A percentile compares a stretch with the other conserved stretches of the same genome.
Evolutionary conservation across 805 yeast species (phyloP).

Genomic region (Scheffersomyces lignosus): DNA sequence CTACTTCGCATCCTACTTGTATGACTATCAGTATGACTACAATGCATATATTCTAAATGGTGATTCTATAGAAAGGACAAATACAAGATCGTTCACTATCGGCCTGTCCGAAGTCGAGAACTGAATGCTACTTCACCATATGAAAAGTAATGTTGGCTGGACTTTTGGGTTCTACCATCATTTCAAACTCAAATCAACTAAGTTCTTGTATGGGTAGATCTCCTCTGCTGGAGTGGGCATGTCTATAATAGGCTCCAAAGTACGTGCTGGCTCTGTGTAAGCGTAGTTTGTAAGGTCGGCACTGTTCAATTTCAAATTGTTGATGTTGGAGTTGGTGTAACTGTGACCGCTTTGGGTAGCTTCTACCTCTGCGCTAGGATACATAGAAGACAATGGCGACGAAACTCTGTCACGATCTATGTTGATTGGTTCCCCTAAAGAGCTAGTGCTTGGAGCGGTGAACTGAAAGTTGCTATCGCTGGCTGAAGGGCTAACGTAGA

Average conservation of each 20-base stretch:
- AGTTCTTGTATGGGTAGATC: conserved; percentile 11
- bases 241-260: conserved; percentile 23
- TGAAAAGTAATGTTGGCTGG: no score
- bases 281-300: not conserved
- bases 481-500: not conserved
- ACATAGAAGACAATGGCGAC: conserved; percentile 1
- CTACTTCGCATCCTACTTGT: no score
- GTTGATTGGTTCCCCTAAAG: not conserved
- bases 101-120: no score
- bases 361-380: conserved; percentile 26
- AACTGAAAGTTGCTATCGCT: not conserved
- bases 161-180: not conserved
- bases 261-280: not conserved
- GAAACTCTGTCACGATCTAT: not conserved
- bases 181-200: conserved; percentile 5
- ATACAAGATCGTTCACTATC: no score
- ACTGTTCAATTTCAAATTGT: conserved; percentile 1
- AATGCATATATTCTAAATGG: no score
- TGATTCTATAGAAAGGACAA: no score
- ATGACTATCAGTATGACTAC: no score
- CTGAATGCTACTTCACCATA: no score
- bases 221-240: conserved; percentile 29
- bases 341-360: conserved; percentile 14
- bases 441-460: not conserved
- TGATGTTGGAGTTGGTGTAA: conserved; percentile 5